Evolutionary conservation across 225 moss, liverwort and hornwort genomes (phyloP), one percentile per base, ranked within the genome.

Genomic region (Bryum argenteum): DNA sequence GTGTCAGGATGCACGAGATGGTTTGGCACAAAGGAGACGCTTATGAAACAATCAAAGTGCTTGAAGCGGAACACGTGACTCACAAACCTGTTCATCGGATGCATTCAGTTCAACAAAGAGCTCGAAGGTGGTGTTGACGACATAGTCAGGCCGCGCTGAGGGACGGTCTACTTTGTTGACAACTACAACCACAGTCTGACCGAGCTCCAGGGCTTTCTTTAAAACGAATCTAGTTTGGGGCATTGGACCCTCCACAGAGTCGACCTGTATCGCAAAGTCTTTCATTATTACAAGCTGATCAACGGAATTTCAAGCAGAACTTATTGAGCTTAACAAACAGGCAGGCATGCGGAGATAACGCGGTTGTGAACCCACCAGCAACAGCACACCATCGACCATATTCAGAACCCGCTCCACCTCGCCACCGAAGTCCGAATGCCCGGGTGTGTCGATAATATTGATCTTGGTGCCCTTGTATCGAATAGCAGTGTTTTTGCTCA

Each of bases 191-290:
- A 93, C 93, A 54, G 85, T 90, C 70, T 96, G 96, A 18, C 96
- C 96, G 23, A 96, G 93, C 71, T 87, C 93, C 48, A 96, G 81
- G 9, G 96, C 96, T 58, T 96, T 93, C 87, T 93, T 96, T 87
- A 96, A 48, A 44, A 96, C 96, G 75, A 96, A 96, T 60, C 96
- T 81, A 14, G 93, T 96, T 66, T 96, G 93, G 8, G 96, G 96
- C 96, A 96, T 96, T 37, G 93, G 96, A 17, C 93, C 96, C 68
- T 96, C 96, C 43, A 96, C 96, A 19, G 96, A 93, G 65, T 96
- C 93, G 66, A 96, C 93, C 93, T 95, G 73, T 52, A 61, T 12
- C 38, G 60, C 26, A 42, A 59, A 51, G 3, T 20, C 20, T 17
- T 43, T 65, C 10, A 58, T 66, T 48, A 75, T 18, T 50, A 13